Conservation (phyloP, 306 rosid genomes). For the Phaseolus lunatus region DNA sequence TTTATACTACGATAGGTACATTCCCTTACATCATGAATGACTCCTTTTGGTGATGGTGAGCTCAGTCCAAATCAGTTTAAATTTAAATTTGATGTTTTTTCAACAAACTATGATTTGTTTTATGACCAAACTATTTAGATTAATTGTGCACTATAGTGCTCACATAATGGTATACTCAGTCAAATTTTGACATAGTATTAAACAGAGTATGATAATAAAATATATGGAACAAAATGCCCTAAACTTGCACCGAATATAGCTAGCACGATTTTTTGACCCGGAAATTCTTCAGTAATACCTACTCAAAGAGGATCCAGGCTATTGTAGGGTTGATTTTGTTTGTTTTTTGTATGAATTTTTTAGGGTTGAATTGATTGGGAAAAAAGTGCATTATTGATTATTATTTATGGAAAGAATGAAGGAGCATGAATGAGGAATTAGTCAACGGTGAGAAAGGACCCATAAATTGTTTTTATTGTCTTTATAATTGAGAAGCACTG, state of each 20-base stretch:
- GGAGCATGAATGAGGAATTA: constrained; percentile 26
- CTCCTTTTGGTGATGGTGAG: not conserved
- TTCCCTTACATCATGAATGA: not conserved
- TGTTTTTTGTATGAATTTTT: too few species aligned
- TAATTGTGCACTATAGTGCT: too few species aligned
- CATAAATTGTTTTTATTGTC: constrained; percentile 50
- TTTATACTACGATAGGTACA: not conserved
- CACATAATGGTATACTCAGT: not conserved
- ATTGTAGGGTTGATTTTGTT: not conserved
- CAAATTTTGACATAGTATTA: not conserved
- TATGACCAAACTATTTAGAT: not conserved
- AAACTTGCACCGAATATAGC: not conserved
- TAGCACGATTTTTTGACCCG: constrained; percentile 35
- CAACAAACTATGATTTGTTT: not conserved
- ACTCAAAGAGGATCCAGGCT: not conserved
- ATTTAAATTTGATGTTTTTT: not conserved
- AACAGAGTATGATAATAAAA: not conserved
- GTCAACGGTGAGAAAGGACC: constrained; percentile 62
- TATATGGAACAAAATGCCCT: not conserved
- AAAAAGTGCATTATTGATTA: not conserved
- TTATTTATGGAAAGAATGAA: constrained; percentile 20
- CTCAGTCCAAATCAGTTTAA: not conserved
- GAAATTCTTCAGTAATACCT: not conserved
- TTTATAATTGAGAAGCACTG: constrained; percentile 31
- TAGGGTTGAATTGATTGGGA: not conserved